Evolutionary conservation across 495 filamentous ascomycete genomes (phyloP), one percentile per base, ranked within the genome.

Genomic region (Podospora comata): DNA sequence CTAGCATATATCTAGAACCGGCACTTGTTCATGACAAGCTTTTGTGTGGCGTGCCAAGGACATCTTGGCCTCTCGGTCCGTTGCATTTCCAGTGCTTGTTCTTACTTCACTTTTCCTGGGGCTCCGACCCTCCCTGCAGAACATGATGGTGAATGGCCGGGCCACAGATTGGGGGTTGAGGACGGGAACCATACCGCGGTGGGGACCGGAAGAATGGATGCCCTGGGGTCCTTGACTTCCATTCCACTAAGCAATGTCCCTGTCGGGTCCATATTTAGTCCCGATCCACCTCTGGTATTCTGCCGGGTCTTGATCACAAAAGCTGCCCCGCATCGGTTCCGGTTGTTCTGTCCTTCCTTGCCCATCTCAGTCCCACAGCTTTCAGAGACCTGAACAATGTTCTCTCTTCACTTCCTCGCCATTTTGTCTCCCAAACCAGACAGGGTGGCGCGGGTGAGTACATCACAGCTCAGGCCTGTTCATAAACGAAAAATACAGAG

Each of bases 371-470:
- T 23, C 23, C 23, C 23, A 23, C 23, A 23, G 23, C 23, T 11
- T 39, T 48, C 56, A 59, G 26, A 2, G 56, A 26, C 59, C 16
- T 60, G 18, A 60, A 60, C 55, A 58, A 59, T 27, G 56, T 28
- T 15, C 5, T 15, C 65, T 56, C 16, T 74, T 58, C 20, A 58
- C 44, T 26, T 70, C 32, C 9, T 75, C 26, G 72, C 72, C 18
- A 53, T 74, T 9, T 18, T 75, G n/a, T 66, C 65, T 5, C 74
- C 74, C 64, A 75, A 75, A 60, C 67, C 68, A 16, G 74, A 72
- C 60, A 59, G 62, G 19, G 58, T 74, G n/a, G 68, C 68, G 6
- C 69, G 74, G 27, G 72, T 75, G 72, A 13, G 67, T 44, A 18
- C 60, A 26, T 13, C 27, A 7, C 30, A 32, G 30, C 4, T 32